A percentile compares a stretch with the other conserved stretches of the same genome.
phyloP scores from a whole-genome alignment of 2,329 filamentous ascomycete species.

The Epichloe gansuensis region DNA sequence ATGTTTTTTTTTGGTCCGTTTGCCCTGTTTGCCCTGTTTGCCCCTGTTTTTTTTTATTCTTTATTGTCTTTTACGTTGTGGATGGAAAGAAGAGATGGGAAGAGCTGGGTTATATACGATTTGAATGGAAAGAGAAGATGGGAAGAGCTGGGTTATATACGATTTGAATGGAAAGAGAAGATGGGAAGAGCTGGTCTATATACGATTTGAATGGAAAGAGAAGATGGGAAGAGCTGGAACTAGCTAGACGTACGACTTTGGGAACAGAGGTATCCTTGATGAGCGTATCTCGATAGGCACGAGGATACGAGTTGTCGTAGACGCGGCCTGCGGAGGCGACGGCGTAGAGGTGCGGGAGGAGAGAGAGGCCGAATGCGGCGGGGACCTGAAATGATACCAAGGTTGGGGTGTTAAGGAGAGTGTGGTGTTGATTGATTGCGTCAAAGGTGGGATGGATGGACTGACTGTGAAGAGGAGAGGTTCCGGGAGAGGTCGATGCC shows the following conservation, averaged over 20 bases:
- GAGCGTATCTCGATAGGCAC: conserved; percentile 20
- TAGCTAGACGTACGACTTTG: conserved; percentile 13
- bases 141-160: too few species aligned
- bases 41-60: not conserved
- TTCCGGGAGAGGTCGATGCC: conserved; percentile 2
- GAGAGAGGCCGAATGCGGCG: conserved; percentile 12
- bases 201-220: not conserved
- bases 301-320: conserved; percentile 28
- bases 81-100: too few species aligned
- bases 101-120: too few species aligned
- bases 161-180: too few species aligned
- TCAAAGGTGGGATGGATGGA: not conserved
- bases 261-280: conserved; percentile 19
- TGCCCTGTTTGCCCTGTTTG: not conserved
- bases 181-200: not conserved
- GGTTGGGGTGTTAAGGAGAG: too few species aligned
- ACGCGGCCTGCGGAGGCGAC: conserved; percentile 10
- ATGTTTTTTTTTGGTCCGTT: too few species aligned
- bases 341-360: conserved; percentile 6
- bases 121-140: too few species aligned
- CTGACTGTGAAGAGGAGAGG: conserved; percentile 9
- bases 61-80: too few species aligned
- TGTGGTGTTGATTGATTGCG: too few species aligned
- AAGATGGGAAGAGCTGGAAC: not conserved
- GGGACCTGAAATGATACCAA: conserved; percentile 20